These are phyloP conservation scores for Aspergillus nomiae DNA, from an alignment of 2,329 filamentous ascomycete species.

Conservation along the genomic window DNA sequence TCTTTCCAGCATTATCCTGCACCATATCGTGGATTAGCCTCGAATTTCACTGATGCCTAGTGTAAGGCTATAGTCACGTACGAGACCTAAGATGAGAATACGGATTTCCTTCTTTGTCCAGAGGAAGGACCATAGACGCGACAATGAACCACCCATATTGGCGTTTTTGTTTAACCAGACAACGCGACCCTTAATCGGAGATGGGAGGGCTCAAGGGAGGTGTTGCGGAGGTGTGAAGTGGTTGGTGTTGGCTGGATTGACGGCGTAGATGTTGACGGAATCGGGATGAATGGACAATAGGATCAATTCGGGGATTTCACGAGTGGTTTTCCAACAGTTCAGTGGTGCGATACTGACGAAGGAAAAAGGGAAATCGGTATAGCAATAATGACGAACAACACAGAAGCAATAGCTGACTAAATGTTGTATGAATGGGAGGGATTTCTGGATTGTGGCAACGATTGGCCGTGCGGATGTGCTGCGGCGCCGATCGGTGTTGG, in stretches of 20 bases:
- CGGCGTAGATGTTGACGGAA: not conserved
- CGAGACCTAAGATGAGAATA: slow-evolving; percentile 90
- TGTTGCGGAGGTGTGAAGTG: not conserved
- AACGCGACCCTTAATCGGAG: slow-evolving; percentile 11
- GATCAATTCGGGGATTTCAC: not conserved
- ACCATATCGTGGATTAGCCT: slow-evolving; percentile 17
- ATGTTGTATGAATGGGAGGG: slow-evolving; percentile 13
- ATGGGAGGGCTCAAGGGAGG: not conserved
- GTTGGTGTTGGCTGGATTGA: not conserved
- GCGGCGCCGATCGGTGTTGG: slow-evolving; percentile 26
- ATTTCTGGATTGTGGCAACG: slow-evolving; percentile 13
- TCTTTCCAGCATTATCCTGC: slow-evolving; percentile 98
- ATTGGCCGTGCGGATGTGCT: slow-evolving; percentile 18
- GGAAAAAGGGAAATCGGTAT: not conserved
- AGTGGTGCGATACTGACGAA: not conserved
- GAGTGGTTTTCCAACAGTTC: no score
- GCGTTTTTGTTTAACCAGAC: slow-evolving; percentile 17
- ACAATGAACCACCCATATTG: slow-evolving; percentile 59
- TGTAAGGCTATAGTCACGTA: slow-evolving; percentile 51
- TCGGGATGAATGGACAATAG: not conserved
- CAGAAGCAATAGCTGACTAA: slow-evolving; percentile 24
- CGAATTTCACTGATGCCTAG: slow-evolving; percentile 11
- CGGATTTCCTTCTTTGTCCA: slow-evolving; percentile 98
- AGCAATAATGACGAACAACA: slow-evolving; percentile 5
- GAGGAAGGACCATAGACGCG: slow-evolving; percentile 67